These are phyloP conservation scores for Actinomortierella wolfii DNA, from an alignment of 371 early-diverging fungal genomes.

Conservation along the genomic window DNA sequence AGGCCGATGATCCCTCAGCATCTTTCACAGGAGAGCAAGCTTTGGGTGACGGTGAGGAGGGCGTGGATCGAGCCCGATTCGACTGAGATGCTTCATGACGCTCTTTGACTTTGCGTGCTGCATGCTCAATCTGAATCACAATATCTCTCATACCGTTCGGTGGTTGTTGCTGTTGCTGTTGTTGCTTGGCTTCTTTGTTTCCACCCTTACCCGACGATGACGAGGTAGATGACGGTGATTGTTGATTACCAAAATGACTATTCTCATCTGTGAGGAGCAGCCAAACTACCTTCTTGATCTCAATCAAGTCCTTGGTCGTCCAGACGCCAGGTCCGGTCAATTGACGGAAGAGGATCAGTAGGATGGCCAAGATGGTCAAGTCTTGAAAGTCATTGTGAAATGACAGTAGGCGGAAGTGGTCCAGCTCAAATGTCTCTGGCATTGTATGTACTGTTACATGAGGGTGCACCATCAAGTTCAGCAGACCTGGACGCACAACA, in stretches of 20 bases:
- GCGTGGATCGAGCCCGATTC: no score
- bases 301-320: slow-evolving; percentile 47
- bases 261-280: slow-evolving; percentile 47
- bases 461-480: slow-evolving; percentile 40
- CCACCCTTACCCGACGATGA: slow-evolving; percentile 11
- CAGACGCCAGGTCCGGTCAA: slow-evolving; percentile 47
- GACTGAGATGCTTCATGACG: not conserved
- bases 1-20: no score
- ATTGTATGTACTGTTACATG: slow-evolving; percentile 20
- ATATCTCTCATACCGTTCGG: slow-evolving; percentile 39
- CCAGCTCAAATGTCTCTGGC: slow-evolving; percentile 69
- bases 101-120: slow-evolving; percentile 41
- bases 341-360: slow-evolving; percentile 70
- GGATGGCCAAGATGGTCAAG: slow-evolving; percentile 62
- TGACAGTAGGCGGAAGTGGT: slow-evolving; percentile 61
- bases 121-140: slow-evolving; percentile 45
- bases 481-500: slow-evolving; percentile 8
- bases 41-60: slow-evolving; percentile 12
- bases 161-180: no score
- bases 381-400: slow-evolving; percentile 79
- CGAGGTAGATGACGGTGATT: no score
- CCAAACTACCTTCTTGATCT: slow-evolving; percentile 49
- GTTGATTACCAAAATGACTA: slow-evolving; percentile 24
- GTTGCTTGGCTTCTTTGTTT: slow-evolving; percentile 2
- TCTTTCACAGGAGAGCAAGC: not conserved